Evolutionary conservation across 2,329 filamentous ascomycete genomes (phyloP).

Genomic region (Ceratocystis alfenasii): DNA sequence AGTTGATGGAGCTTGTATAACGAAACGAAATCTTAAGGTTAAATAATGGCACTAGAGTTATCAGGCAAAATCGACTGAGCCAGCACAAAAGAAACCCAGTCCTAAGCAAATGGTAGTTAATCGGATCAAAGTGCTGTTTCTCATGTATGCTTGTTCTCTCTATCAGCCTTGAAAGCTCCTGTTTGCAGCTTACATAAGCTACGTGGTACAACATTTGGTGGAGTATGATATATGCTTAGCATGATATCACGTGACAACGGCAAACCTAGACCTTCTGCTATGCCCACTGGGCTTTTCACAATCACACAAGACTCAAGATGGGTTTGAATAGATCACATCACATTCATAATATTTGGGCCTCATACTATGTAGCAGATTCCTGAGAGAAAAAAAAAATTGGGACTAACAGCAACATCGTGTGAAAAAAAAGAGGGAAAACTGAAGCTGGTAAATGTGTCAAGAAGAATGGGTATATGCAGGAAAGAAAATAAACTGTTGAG

Average conservation of each 20-base stretch:
- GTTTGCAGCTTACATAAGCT: not conserved
- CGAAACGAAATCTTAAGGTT: not conserved
- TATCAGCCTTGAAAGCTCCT: not conserved
- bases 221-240: not conserved
- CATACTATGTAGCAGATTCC: slow-evolving; percentile 10
- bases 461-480: slow-evolving; percentile 6
- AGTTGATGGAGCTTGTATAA: not conserved
- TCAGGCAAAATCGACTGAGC: no score
- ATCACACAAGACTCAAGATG: not conserved
- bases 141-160: not conserved
- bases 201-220: not conserved
- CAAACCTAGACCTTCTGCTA: not conserved
- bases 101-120: not conserved
- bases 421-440: not conserved
- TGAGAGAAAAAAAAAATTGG: not conserved
- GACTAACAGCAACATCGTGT: not conserved
- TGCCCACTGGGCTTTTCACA: not conserved
- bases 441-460: not conserved
- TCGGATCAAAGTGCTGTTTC: not conserved
- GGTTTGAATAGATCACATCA: slow-evolving; percentile 2
- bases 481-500: slow-evolving; percentile 11
- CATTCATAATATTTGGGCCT: slow-evolving; percentile 9
- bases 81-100: not conserved
- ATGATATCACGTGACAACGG: not conserved
- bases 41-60: not conserved